A percentile compares a stretch with the other conserved stretches of the same genome.
phyloP scores from a whole-genome alignment of 257 asterid genomes.

The Jaltomata sinuosa region DNA sequence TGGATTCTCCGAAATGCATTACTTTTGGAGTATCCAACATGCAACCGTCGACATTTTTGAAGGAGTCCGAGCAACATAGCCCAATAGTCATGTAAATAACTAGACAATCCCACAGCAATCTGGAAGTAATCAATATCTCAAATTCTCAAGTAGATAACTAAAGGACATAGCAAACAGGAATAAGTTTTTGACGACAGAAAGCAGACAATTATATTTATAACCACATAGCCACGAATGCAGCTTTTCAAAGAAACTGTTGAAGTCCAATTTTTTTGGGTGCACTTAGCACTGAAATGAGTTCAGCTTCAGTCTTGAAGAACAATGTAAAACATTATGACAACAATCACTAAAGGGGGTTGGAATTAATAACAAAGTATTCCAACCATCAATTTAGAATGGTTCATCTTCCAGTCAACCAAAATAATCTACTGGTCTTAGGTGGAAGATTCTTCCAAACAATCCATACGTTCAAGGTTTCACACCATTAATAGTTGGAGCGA shows the following conservation, averaged over 20 bases:
- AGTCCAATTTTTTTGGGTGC: background rate
- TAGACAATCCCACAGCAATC: background rate
- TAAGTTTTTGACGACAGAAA: background rate
- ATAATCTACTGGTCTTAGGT: slow-evolving; percentile 12
- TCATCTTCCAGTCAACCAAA: slow-evolving; percentile 15
- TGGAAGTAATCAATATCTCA: background rate
- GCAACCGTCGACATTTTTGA: too few relatives aligned
- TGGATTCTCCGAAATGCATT: too few relatives aligned
- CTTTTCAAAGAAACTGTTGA: background rate
- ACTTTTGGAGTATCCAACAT: too few relatives aligned
- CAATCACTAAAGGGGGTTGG: background rate
- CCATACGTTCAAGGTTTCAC: slow-evolving; percentile 35
- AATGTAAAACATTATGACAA: background rate
- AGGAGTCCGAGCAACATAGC: background rate
- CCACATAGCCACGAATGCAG: background rate
- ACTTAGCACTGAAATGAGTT: background rate
- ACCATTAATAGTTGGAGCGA: slow-evolving; percentile 63
- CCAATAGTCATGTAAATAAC: background rate
- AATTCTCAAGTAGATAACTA: background rate
- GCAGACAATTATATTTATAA: background rate
- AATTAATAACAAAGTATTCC: background rate
- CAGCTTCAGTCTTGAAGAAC: slow-evolving; percentile 9
- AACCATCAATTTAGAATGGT: background rate
- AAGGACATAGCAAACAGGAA: background rate
- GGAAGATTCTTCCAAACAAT: slow-evolving; percentile 10